Conservation (phyloP, 2,329 filamentous ascomycete species). For the Coniochaeta hoffmannii region DNA sequence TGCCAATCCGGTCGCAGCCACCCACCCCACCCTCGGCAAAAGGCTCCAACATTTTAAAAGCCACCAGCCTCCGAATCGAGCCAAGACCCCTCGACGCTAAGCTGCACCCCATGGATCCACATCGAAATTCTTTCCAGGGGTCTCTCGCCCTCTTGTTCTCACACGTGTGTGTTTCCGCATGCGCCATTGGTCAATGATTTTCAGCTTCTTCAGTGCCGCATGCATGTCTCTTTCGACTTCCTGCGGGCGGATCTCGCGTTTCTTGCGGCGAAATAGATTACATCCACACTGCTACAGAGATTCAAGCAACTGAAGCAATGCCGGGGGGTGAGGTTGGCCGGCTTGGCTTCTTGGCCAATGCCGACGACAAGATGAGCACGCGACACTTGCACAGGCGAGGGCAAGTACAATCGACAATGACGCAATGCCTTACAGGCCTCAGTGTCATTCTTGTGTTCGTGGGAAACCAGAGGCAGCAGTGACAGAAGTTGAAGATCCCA, state of each 20-base stretch:
- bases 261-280: too few species aligned
- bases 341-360: background rate
- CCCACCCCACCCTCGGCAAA: background rate
- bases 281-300: too few species aligned
- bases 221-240: background rate
- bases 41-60: background rate
- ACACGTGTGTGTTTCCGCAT: background rate
- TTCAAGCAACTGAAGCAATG: too few species aligned
- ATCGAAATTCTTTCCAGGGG: constrained; percentile 1
- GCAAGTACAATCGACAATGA: background rate
- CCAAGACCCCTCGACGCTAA: background rate
- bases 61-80: background rate
- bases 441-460: background rate
- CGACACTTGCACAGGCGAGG: background rate
- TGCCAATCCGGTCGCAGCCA: too few species aligned
- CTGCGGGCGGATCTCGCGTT: background rate
- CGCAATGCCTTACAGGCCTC: background rate
- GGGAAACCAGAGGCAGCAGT: background rate
- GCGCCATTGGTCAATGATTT: background rate
- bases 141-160: background rate
- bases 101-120: background rate
- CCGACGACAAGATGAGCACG: background rate
- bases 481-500: background rate
- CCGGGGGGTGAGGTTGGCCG: background rate
- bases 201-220: too few species aligned